These are phyloP conservation scores for Acanthamoeba culbertsoni DNA, from an alignment of 208 protist genomes.

Conservation along the genomic window DNA sequence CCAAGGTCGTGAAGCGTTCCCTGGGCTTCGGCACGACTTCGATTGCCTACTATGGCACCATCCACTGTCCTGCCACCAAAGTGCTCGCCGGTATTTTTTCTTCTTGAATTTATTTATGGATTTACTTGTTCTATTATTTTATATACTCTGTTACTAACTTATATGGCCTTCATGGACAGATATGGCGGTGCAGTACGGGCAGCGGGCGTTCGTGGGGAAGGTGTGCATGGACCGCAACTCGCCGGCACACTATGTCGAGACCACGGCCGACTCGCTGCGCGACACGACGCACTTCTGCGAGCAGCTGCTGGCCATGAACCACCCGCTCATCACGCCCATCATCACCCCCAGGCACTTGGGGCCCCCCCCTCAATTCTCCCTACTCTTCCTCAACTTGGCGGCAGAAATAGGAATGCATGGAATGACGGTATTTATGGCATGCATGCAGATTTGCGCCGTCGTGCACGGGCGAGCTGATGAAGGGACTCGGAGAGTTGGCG, in stretches of 20 bases:
- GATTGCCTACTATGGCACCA: conserved; percentile 83
- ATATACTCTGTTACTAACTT: not conserved
- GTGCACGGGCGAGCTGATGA: conserved; percentile 79
- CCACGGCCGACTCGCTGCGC: conserved; percentile 70
- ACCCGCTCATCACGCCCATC: conserved; percentile 72
- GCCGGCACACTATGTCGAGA: conserved; percentile 79
- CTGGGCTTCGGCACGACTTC: conserved; percentile 82
- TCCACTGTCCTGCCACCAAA: conserved; percentile 74
- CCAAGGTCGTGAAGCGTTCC: not conserved
- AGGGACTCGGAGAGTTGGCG: conserved; percentile 69
- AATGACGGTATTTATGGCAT: not conserved
- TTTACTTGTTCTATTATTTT: not conserved
- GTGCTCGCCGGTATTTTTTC: conserved; percentile 67
- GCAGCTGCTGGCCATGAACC: not conserved
- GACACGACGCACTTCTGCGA: conserved; percentile 66
- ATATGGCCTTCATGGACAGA: conserved; percentile 1
- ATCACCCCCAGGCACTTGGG: conserved; percentile 77
- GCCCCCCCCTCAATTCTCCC: not conserved
- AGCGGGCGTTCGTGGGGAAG: conserved; percentile 84
- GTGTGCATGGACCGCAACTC: conserved; percentile 76
- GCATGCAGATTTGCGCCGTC: conserved; percentile 79
- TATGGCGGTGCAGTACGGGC: conserved; percentile 64
- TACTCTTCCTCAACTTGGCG: not conserved
- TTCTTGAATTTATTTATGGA: not conserved
- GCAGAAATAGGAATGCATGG: not conserved